phyloP scores from a whole-genome alignment of 2,329 filamentous ascomycete genomes.

The Hypoxylon sp. region DNA sequence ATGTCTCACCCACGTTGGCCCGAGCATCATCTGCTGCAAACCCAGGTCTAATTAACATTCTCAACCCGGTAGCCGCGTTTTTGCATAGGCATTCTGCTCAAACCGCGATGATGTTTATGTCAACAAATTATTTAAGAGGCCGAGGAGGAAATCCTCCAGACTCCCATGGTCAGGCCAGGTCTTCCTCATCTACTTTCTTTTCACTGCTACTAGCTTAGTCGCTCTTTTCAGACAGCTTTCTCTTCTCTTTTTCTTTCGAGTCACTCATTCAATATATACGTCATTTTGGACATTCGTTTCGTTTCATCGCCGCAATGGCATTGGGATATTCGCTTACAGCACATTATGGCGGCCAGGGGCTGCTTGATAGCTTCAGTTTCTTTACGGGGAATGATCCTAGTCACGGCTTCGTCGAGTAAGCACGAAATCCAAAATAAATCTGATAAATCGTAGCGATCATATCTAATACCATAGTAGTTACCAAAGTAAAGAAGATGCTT shows the following conservation, averaged over 20 bases:
- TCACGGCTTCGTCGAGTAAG: constrained; percentile 76
- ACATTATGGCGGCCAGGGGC: constrained; percentile 53
- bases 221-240: constrained; percentile 44
- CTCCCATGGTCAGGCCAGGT: constrained; percentile 18
- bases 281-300: constrained; percentile 24
- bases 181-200: constrained; percentile 25
- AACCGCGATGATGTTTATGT: constrained; percentile 37
- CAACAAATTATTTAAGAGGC: constrained; percentile 45
- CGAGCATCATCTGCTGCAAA: constrained; percentile 36
- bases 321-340: constrained; percentile 51
- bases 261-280: constrained; percentile 47
- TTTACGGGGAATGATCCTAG: constrained; percentile 71
- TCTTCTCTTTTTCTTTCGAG: constrained; percentile 44
- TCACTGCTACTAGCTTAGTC: constrained; percentile 39
- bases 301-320: constrained; percentile 40
- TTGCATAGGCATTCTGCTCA: constrained; percentile 43
- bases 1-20: constrained; percentile 48
- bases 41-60: constrained; percentile 51
- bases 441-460: neutral
- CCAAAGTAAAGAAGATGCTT: constrained; percentile 60
- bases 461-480: constrained; percentile 56
- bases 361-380: constrained; percentile 64
- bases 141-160: neutral
- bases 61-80: constrained; percentile 41
- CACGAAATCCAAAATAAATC: constrained; percentile 48